Base-by-base conservation (phyloP, 2,329 filamentous ascomycete genomes). In the Alternaria consortialis region DNA sequence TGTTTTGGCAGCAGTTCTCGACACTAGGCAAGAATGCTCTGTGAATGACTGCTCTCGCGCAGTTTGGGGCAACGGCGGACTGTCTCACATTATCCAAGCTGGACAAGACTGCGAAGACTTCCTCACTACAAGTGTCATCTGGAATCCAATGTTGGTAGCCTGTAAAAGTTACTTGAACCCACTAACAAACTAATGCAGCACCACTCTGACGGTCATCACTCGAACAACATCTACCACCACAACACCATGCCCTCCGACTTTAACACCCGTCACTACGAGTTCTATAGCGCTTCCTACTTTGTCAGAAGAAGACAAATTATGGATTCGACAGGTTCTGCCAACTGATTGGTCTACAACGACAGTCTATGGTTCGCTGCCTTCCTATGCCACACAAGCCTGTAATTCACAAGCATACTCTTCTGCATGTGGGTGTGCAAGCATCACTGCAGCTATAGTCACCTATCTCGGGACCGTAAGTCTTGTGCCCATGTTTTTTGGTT, bases 21-120 rank as follows among this genome's bases (percentile, higher is more conserved):
- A 69, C 6, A 50, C 39, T 44, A 67, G 69, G 50, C 70, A 72
- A 37, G 29, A 56, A 17, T 75, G 75, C 53, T 46, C 55, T 36
- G 40, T 56, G 46, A 65, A 77, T 23, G 54, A 70, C 34, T 77
- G 74, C 53, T 69, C 69, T 40, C 64, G 62, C 40, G 72, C 69
- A 13, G 60, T 76, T 17, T 74, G 70, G 64, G 71, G 67, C 1
- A 44, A 56, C 53, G 37, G 51, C 39, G 64, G 64, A 29, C 36
- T 62, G 5, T 46, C 58, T n/a, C 68, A 66, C 55, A 51, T 65
- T 2, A 43, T 64, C 27, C 63, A 56, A 17, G 71, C 58, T 1
- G 66, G 58, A 2, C 44, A 57, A 31, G 63, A 74, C 37, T 77
- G 74, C 36, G 51, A 63, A 20, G 61, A 55, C 23, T 71, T 66